Evolutionary conservation across 2,329 filamentous ascomycete species (phyloP).

Genomic region (Alternaria arborescens): DNA sequence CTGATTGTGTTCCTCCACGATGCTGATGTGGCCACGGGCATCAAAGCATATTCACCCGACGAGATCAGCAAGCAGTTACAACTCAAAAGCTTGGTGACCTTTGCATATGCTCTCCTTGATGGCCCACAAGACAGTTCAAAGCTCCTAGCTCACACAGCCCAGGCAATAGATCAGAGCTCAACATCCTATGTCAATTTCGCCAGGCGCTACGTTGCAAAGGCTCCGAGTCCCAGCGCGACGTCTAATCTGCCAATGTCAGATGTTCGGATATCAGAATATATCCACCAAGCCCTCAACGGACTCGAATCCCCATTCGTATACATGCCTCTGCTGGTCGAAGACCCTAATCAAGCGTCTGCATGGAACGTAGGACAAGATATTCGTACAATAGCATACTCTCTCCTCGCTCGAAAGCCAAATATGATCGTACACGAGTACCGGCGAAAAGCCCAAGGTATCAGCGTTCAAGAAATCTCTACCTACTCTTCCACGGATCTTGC

Average conservation of each 20-base stretch:
- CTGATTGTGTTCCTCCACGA: conserved; percentile 75
- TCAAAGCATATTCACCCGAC: conserved; percentile 54
- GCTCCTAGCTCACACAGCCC: conserved; percentile 38
- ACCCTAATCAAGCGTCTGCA: conserved; percentile 53
- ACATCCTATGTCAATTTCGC: conserved; percentile 41
- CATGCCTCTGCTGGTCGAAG: conserved; percentile 68
- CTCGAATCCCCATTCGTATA: conserved; percentile 59
- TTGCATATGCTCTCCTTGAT: conserved; percentile 53
- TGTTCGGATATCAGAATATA: conserved; percentile 46
- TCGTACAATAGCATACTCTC: conserved; percentile 51
- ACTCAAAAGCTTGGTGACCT: conserved; percentile 50
- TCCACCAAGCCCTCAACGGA: conserved; percentile 30
- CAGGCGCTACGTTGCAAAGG: conserved; percentile 34
- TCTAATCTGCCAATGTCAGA: conserved; percentile 36
- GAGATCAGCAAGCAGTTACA: conserved; percentile 57
- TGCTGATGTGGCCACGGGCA: conserved; percentile 55
- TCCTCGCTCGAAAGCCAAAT: conserved; percentile 31
- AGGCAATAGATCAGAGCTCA: conserved; percentile 25
- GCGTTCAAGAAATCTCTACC: conserved; percentile 28
- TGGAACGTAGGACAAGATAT: conserved; percentile 52
- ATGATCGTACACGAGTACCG: conserved; percentile 47
- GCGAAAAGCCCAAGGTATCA: conserved; percentile 47
- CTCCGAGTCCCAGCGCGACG: not conserved
- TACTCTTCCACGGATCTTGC: conserved; percentile 15
- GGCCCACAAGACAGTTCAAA: conserved; percentile 42